Conservation (phyloP, 2,329 filamentous ascomycete species). For the Fusarium nurragi region DNA sequence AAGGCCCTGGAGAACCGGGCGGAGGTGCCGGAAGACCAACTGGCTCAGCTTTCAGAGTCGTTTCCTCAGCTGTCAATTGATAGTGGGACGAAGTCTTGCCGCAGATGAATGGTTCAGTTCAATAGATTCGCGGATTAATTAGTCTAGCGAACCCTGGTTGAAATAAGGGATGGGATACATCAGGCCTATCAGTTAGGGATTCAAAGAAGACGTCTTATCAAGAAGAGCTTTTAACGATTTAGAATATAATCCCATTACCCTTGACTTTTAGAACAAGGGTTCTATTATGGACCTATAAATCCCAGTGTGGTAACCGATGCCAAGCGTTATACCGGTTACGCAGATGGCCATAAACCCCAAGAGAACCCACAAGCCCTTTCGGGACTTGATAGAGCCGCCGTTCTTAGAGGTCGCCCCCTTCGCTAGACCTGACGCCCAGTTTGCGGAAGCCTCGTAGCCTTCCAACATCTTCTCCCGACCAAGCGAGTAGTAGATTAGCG, state of each 20-base stretch:
- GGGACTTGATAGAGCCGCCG: neutral
- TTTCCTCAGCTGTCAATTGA: no score
- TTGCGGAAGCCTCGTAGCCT: neutral
- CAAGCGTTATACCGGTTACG: neutral
- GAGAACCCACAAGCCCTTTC: neutral
- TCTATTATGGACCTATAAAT: neutral
- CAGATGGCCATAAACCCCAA: neutral
- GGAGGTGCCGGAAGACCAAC: no score
- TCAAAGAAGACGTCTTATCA: no score
- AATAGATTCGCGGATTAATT: no score
- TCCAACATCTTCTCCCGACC: neutral
- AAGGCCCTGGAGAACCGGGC: no score
- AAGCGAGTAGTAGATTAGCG: neutral
- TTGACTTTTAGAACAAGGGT: neutral
- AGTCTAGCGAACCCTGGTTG: no score
- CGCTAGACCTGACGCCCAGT: neutral
- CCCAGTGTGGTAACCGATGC: neutral
- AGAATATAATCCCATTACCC: neutral
- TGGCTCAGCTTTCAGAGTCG: no score
- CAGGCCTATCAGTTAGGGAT: no score
- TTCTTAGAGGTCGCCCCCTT: fast-evolving
- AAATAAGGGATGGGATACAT: no score
- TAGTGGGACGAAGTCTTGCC: no score
- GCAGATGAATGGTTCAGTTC: no score
- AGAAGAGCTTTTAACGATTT: neutral